Percentiles rank a stretch among this genome's conserved stretches.
phyloP scores from a whole-genome alignment of 1,284 basidiomycete genomes.

The Puccinia hordei region DNA sequence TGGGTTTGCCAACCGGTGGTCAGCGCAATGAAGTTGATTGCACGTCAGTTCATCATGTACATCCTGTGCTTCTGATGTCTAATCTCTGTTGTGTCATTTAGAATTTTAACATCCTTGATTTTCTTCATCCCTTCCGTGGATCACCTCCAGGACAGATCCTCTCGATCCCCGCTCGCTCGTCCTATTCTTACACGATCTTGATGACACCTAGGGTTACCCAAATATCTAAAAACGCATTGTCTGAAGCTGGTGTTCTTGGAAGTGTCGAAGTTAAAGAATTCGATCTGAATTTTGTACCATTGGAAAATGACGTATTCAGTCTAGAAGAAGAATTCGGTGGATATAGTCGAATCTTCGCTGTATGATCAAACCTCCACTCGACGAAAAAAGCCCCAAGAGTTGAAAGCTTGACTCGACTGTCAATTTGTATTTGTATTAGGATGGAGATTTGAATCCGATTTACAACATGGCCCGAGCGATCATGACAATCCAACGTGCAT shows the following conservation, averaged over 20 bases:
- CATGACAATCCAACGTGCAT: conserved; percentile 79
- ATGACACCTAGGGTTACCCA: conserved; percentile 85
- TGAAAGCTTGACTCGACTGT: neutral
- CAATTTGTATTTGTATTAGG: conserved; percentile 63
- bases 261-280: conserved; percentile 82
- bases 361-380: conserved; percentile 16
- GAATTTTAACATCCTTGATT: neutral
- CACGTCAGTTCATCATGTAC: conserved; percentile 66
- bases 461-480: conserved; percentile 87
- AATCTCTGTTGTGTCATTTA: neutral
- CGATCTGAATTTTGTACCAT: conserved; percentile 86
- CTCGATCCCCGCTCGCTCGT: conserved; percentile 58
- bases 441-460: conserved; percentile 88
- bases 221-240: conserved; percentile 77
- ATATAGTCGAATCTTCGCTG: conserved; percentile 51
- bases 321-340: conserved; percentile 78
- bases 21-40: conserved; percentile 81
- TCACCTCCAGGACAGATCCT: conserved; percentile 74
- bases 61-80: neutral
- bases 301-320: conserved; percentile 86
- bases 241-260: conserved; percentile 88
- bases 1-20: conserved; percentile 90
- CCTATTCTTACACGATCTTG: conserved; percentile 83
- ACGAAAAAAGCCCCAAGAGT: neutral
- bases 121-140: conserved; percentile 50